Evolutionary conservation across 352 stramenopile species (phyloP).

Genomic region (Plasmopara viticola): DNA sequence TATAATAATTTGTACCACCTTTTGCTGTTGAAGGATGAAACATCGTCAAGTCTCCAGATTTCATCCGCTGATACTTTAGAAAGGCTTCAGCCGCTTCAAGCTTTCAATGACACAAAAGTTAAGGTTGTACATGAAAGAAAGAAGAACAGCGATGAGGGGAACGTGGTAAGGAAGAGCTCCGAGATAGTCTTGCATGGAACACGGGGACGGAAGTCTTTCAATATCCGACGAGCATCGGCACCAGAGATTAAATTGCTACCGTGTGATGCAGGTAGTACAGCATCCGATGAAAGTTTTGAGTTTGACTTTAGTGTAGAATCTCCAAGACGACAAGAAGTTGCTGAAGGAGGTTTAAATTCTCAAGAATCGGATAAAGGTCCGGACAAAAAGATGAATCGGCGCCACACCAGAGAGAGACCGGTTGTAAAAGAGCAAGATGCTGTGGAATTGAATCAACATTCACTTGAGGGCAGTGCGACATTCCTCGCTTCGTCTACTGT

Average conservation of each 20-base stretch:
- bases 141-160: not conserved
- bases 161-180: not conserved
- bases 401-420: constrained; percentile 17
- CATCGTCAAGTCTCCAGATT: constrained; percentile 3
- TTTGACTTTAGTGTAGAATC: not conserved
- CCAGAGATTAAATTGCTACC: not conserved
- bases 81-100: not conserved
- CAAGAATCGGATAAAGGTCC: constrained; percentile 13
- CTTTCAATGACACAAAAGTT: not conserved
- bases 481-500: no score
- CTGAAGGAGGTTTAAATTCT: not conserved
- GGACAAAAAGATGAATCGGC: constrained; percentile 9
- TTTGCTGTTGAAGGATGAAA: constrained; percentile 12
- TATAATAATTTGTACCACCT: not conserved
- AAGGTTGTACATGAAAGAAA: not conserved
- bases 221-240: constrained; percentile 9
- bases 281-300: constrained; percentile 1
- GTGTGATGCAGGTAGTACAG: not conserved
- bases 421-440: constrained; percentile 7
- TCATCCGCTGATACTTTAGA: not conserved
- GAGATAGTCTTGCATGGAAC: not conserved
- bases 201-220: not conserved
- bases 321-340: constrained; percentile 4
- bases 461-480: not conserved
- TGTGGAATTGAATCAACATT: constrained; percentile 9